Evolutionary conservation across 2,329 filamentous ascomycete species (phyloP).

Genomic region (Cladosporium sphaerospermum): DNA sequence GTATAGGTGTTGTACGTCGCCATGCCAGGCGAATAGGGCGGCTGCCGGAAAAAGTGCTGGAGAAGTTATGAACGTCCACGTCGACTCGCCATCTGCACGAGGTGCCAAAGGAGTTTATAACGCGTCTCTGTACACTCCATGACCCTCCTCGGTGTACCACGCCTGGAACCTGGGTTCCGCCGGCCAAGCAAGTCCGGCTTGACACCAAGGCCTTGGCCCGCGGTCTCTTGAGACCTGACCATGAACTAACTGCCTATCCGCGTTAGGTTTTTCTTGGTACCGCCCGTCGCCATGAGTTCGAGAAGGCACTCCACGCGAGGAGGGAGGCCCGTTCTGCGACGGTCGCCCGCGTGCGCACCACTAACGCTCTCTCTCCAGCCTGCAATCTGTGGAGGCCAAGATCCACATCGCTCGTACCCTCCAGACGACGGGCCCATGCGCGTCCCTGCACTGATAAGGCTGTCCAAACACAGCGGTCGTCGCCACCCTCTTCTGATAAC

Average conservation of each 20-base stretch:
- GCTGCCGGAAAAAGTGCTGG: too few relatives aligned
- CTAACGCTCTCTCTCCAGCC: conserved; percentile 3
- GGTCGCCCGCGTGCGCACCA: conserved; percentile 1
- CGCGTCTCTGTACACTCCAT: neutral
- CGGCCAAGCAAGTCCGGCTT: conserved; percentile 4
- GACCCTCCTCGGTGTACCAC: conserved; percentile 8
- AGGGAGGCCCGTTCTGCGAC: neutral
- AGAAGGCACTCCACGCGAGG: conserved; percentile 9
- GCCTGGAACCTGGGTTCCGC: conserved; percentile 8
- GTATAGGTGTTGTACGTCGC: conserved; percentile 8
- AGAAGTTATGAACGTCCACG: neutral
- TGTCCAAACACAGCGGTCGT: conserved; percentile 5
- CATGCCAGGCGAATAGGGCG: neutral
- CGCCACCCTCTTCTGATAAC: neutral
- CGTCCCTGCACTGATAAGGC: conserved; percentile 10
- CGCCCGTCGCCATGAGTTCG: conserved; percentile 1
- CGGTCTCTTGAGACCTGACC: conserved; percentile 9
- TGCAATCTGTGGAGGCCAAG: conserved; percentile 6
- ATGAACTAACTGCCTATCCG: conserved; percentile 8
- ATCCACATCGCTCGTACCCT: neutral
- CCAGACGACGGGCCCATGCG: conserved; percentile 6
- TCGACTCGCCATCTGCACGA: neutral
- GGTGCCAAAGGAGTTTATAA: conserved; percentile 10
- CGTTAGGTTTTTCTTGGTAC: conserved; percentile 10
- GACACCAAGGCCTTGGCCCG: conserved; percentile 10